A percentile compares a stretch with the other conserved stretches of the same genome.
These are phyloP conservation scores for Suhomyces emberorum DNA, from an alignment of 805 yeast genomes.

Conservation along the genomic window DNA sequence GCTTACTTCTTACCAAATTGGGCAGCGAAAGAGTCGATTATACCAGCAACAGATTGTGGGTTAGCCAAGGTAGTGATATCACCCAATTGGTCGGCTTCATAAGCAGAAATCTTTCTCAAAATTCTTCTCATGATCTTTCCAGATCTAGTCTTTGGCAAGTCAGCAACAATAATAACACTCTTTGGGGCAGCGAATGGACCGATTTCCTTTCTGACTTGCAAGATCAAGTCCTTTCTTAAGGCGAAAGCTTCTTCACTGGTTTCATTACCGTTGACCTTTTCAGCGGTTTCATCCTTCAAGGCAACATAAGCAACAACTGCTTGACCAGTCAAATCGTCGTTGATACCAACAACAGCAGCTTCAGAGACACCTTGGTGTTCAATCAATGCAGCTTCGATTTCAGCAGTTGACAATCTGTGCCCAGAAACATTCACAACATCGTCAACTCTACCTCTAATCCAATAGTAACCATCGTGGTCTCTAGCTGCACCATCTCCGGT, in stretches of 20 bases:
- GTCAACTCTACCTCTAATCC: constrained; percentile 86
- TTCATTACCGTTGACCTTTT: constrained; percentile 24
- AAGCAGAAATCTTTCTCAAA: constrained; percentile 69
- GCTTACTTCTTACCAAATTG: constrained; percentile 42
- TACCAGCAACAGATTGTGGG: constrained; percentile 67
- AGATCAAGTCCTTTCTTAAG: constrained; percentile 58
- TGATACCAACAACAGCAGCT: constrained; percentile 80
- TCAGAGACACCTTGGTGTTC: constrained; percentile 72
- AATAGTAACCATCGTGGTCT: constrained; percentile 78
- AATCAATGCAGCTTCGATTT: constrained; percentile 77
- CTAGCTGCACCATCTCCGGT: constrained; percentile 91
- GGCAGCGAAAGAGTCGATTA: constrained; percentile 44
- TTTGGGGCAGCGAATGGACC: constrained; percentile 89
- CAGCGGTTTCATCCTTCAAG: constrained; percentile 50
- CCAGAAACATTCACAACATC: constrained; percentile 88
- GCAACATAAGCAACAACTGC: constrained; percentile 83
- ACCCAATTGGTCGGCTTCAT: constrained; percentile 78
- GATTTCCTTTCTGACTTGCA: constrained; percentile 73
- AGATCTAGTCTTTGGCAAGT: constrained; percentile 81
- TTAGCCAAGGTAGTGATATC: constrained; percentile 76
- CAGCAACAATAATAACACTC: constrained; percentile 65
- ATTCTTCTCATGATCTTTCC: constrained; percentile 88
- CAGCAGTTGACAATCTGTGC: constrained; percentile 85
- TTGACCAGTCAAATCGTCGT: constrained; percentile 82
- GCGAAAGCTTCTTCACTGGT: constrained; percentile 46